A percentile compares a stretch with the other conserved stretches of the same genome.
Conservation (phyloP, 2,329 filamentous ascomycete genomes). For the Colletotrichum eremochloae region DNA sequence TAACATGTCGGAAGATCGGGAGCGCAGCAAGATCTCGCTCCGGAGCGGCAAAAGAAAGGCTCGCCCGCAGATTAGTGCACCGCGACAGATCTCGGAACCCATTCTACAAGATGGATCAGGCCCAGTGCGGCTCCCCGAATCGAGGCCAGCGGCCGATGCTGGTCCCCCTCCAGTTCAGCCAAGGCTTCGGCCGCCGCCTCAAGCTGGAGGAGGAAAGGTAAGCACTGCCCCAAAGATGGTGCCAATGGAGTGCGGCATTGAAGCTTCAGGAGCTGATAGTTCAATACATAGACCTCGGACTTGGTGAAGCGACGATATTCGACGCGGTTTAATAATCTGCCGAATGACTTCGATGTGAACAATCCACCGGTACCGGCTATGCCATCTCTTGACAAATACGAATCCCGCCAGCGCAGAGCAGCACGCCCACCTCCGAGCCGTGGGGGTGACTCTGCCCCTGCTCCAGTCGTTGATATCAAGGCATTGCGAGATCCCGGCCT, state of each 20-base stretch:
- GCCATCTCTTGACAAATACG: slow-evolving; percentile 72
- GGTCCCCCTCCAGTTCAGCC: slow-evolving; percentile 31
- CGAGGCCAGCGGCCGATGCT: slow-evolving; percentile 40
- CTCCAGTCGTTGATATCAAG: slow-evolving; percentile 80
- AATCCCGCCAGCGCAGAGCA: slow-evolving; percentile 60
- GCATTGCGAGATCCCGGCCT: slow-evolving; percentile 85
- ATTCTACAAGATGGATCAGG: slow-evolving; percentile 62
- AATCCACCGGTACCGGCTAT: slow-evolving; percentile 80
- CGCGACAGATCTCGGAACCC: slow-evolving; percentile 73
- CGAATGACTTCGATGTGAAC: slow-evolving; percentile 76
- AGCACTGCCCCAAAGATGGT: slow-evolving; percentile 35
- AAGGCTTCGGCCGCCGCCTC: slow-evolving; percentile 58
- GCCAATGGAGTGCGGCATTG: background rate
- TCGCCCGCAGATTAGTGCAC: slow-evolving; percentile 73
- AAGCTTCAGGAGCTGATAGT: slow-evolving; percentile 8
- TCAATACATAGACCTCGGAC: slow-evolving; percentile 72
- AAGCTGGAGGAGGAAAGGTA: slow-evolving; percentile 69
- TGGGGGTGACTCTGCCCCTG: slow-evolving; percentile 62
- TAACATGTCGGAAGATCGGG: slow-evolving; percentile 70
- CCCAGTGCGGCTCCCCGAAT: slow-evolving; percentile 45
- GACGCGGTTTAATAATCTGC: slow-evolving; percentile 86
- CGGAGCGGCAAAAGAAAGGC: slow-evolving; percentile 73
- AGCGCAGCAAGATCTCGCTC: slow-evolving; percentile 71
- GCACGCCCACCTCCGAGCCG: slow-evolving; percentile 68
- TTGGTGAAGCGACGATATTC: slow-evolving; percentile 96